Evolutionary conservation across 345 rosid species (phyloP).

Genomic region (Hevea brasiliensis): DNA sequence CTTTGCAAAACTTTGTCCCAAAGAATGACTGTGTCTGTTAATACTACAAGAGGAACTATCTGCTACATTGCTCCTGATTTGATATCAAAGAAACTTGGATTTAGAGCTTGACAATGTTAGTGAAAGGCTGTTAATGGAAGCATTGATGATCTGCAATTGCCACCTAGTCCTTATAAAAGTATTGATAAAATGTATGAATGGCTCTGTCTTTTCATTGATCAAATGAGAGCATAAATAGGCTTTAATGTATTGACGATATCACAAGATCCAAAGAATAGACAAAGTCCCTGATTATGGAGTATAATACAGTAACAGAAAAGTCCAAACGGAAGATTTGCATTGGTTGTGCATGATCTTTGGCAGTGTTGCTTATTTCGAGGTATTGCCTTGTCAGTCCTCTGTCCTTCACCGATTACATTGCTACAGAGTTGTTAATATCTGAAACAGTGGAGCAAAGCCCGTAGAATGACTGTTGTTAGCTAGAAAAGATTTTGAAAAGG

Average conservation of each 20-base stretch:
- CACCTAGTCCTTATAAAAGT: constrained; percentile 33
- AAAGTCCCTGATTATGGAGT: too few relatives aligned
- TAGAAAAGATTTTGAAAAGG: not conserved
- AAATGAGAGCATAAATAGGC: too few relatives aligned
- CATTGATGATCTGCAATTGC: constrained; percentile 29
- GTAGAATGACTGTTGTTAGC: too few relatives aligned
- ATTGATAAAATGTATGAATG: too few relatives aligned
- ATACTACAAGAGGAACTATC: constrained; percentile 24
- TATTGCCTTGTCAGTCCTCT: too few relatives aligned
- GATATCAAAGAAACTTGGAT: constrained; percentile 22
- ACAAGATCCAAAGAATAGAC: too few relatives aligned
- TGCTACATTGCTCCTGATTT: constrained; percentile 29
- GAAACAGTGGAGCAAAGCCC: constrained; percentile 19
- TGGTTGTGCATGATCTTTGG: too few relatives aligned
- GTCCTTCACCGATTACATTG: constrained; percentile 14
- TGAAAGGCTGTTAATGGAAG: constrained; percentile 17
- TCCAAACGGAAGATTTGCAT: too few relatives aligned
- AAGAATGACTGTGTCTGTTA: constrained; percentile 21
- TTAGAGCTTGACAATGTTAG: constrained; percentile 24
- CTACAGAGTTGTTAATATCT: constrained; percentile 17
- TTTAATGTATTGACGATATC: too few relatives aligned
- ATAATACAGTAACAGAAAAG: too few relatives aligned
- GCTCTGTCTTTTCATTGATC: too few relatives aligned
- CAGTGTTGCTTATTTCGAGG: too few relatives aligned
- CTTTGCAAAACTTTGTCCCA: constrained; percentile 25